Evolutionary conservation across 1,284 basidiomycete species (phyloP), one percentile per base, ranked within the genome.

Genomic region (Tilletia horrida): DNA sequence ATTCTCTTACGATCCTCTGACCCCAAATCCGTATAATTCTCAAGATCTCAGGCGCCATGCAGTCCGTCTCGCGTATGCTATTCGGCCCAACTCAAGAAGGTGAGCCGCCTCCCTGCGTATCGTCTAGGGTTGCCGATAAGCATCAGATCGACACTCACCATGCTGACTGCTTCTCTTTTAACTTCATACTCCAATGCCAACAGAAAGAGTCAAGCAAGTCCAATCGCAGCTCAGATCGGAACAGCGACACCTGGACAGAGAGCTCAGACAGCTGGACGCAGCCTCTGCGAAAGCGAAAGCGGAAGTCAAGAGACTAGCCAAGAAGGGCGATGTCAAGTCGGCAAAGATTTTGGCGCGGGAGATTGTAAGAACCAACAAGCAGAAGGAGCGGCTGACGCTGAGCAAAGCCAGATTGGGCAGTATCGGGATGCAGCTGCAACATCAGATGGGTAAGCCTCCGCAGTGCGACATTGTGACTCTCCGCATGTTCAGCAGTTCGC

Each of bases 1-100:
- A n/a, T n/a, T n/a, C n/a, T n/a, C n/a, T n/a, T n/a, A n/a, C n/a
- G n/a, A n/a, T n/a, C n/a, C n/a, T n/a, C n/a, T n/a, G n/a, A n/a
- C n/a, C n/a, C n/a, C n/a, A n/a, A n/a, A n/a, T n/a, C n/a, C n/a
- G n/a, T n/a, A n/a, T n/a, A n/a, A n/a, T n/a, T n/a, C n/a, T n/a
- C 35, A 40, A 40, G 35, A 40, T 40, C 6, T 40, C 35, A 40
- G 35, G 35, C 11, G 35, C 31, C n/a, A 92, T 93, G 91, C 91
- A 93, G 83, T 84, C 89, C 43, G 88, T 93, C 75, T 91, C 91
- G 79, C 88, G 91, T 59, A 93, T 93, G 82, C 83, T 97, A 48
- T 95, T 95, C 84, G 93, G 93, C 2, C 93, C 92, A 21, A 91
- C 92, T 0, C 89, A 93, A 35, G 92, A 96, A 83, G 94, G 97